Base-by-base conservation (phyloP, 805 yeast species). In the Wickerhamiella parazyma region DNA sequence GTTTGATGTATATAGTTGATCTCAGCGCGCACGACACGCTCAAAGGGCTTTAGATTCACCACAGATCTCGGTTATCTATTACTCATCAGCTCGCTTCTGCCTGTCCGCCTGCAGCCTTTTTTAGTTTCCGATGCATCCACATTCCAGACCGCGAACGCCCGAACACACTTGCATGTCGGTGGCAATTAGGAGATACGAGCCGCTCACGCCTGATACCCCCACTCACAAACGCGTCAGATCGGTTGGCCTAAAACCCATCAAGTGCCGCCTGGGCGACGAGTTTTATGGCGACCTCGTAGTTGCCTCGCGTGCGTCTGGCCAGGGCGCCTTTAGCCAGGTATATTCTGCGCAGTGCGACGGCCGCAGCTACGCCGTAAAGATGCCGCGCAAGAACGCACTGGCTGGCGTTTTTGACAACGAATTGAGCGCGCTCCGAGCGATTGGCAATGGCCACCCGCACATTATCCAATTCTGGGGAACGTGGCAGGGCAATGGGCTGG, bases 401-500 rank as follows among this genome's bases (percentile, higher is more conserved):
- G 16, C 31, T 3, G 28, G 21, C 16, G 33, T 35, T 8, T 39
- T 29, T n/a, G 18, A 26, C 9, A 40, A 33, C 12, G 43, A 40
- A 25, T 12, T 24, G 19, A 16, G 24, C 6, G 33, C 38, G n/a
- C 43, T 40, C 9, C 12, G 12, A 4, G 14, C 22, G 6, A 26
- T 40, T 10, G 35, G 26, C 25, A 33, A 22, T 17, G 43, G 43
- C 8, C 38, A 33, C 38, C 20, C 33, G 7, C 28, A 25, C 12
- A 35, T 40, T n/a, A n/a, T 40, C 16, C 33, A 25, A 3, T 33
- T 40, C 9, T 40, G 25, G 14, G 43, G 43, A 6, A 33, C 36
- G 2, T 33, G 28, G 21, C 18, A 25, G 12, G 16, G 21, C 21
- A 18, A 33, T 14, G 42, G 45, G 9, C 43, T 55, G 9, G 53